Evolutionary conservation across 2,329 filamentous ascomycete species (phyloP), one percentile per base, ranked within the genome.

Genomic region (Thermomyces lanuginosus): DNA sequence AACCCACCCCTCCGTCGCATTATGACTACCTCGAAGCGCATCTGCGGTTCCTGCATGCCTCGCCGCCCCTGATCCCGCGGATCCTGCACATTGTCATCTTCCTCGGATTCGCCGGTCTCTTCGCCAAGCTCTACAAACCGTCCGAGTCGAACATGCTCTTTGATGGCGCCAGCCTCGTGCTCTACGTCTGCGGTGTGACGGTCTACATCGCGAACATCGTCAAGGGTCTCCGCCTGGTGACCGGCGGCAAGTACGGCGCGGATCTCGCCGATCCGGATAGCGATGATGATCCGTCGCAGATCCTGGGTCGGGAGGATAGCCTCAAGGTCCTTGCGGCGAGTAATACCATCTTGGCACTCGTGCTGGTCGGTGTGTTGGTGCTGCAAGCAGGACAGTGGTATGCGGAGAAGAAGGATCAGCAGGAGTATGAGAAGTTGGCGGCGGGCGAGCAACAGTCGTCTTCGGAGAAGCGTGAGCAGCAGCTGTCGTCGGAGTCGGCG

Each of bases 341-440:
- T 53, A 92, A 98, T 56, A 95, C 89, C 3, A 98, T 98, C 48
- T 58, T 95, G 31, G 89, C 86, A 18, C 66, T 98, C 22, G 82
- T 98, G 16, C 58, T 98, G 28, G 75, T 95, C 3, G 89, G 89
- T 4, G 80, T 98, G 6, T 52, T 98, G 38, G 80, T 93, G 17
- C 58, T 98, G 46, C 89, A 98, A 69, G 82, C 82, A 11, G 89
- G 89, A 7, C 82, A 95, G 66, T 95, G 86, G 89, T 98, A 98
- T 59, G 89, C 89, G 14, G 84, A 95, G 66, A 69, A 80, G 48
- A 91, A 91, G 60, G 84, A 95, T 55, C 66, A 66, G 45, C 77
- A 84, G 49, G 84, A 93, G 53, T 64, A 68, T 30, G 71, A 69
- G 45, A 67, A 71, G 48, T 64, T 76, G 36, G 68, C 73, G 39